Percentiles rank a stretch among this genome's conserved stretches.
phyloP scores from a whole-genome alignment of 495 filamentous ascomycete species.

The Xylaria cubensis region DNA sequence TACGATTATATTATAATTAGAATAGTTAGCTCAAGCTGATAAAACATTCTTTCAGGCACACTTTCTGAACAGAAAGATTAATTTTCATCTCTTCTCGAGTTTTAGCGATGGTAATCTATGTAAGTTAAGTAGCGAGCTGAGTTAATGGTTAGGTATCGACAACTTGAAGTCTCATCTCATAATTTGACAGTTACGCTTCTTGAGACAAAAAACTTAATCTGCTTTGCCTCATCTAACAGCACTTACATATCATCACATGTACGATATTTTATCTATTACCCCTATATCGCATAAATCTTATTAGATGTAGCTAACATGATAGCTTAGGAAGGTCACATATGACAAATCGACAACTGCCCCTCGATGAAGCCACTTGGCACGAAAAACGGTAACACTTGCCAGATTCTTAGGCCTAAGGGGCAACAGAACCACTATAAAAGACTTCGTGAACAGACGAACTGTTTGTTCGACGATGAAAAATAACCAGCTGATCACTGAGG shows the following conservation, averaged over 20 bases:
- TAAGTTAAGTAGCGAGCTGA: background rate
- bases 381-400: background rate
- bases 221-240: background rate
- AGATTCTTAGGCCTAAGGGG: no score
- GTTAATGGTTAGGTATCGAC: background rate
- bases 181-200: no score
- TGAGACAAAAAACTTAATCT: background rate
- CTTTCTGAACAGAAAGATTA: background rate
- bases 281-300: background rate
- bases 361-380: background rate
- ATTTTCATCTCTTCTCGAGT: no score
- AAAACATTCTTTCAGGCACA: no score
- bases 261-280: background rate
- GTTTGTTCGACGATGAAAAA: background rate
- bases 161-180: background rate
- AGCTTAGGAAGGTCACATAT: background rate
- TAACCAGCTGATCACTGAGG: background rate
- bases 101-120: background rate
- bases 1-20: background rate
- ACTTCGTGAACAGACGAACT: background rate
- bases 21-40: background rate
- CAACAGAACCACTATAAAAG: background rate
- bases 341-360: no score
- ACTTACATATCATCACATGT: background rate
- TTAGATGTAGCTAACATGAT: no score